Evolutionary conservation across 495 filamentous ascomycete genomes (phyloP), one percentile per base, ranked within the genome.

Genomic region (Physcia stellaris): DNA sequence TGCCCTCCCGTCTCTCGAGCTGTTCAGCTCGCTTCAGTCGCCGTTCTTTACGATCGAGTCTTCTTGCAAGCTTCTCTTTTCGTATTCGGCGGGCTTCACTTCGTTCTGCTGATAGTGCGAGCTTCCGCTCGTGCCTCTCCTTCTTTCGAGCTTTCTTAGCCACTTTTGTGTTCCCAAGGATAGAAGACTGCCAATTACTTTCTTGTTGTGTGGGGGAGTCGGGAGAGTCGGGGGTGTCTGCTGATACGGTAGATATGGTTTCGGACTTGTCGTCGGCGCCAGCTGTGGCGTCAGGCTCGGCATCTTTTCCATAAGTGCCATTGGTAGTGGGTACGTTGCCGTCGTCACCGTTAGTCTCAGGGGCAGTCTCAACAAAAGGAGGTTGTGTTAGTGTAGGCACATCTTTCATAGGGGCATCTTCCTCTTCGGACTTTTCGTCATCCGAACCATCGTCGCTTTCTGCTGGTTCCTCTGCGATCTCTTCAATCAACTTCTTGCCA

Each of bases 401-500:
- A 5, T 37, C 35, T 15, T 21, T 4, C 7, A 19, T 2, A 19
- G 28, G 1, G 24, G 17, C 38, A 22, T 43, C 36, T 15, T 43
- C 40, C 40, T 40, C 45, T 17, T 51, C 49, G 16, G 42, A 32
- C 9, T 52, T 43, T 1, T 24, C 36, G 22, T 34, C 42, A 20
- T 45, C 33, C 9, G 32, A 18, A 22, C 40, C 30, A 32, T 72
- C 70, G 47, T 71, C 57, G 27, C 56, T 24, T 37, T 42, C 40
- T 17, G 35, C 48, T 17, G 45, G 38, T 26, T 51, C 49, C 35
- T 52, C 45, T 45, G 50, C 39, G 28, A 63, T 50, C 43, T 71
- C 67, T 48, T 71, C 55, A 4, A 69, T 61, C 24, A 71, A 54
- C 36, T 64, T 70, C 57, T 73, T 70, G 33, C 67, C 53, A 41